Base-by-base conservation (phyloP, 2,329 filamentous ascomycete genomes). In the Dactylellina cionopaga region DNA sequence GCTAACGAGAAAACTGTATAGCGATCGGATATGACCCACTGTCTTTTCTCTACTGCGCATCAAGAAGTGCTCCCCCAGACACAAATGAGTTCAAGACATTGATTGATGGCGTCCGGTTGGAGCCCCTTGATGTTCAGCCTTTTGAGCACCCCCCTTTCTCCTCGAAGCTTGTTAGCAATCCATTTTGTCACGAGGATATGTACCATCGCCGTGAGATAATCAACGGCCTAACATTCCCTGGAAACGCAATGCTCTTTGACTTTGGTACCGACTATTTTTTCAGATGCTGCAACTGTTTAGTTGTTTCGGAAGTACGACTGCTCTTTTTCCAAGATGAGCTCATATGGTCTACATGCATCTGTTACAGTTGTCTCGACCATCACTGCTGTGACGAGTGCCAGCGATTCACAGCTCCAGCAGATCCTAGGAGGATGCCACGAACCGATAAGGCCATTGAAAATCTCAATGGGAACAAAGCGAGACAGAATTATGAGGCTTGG, bases 321-420 rank as follows among this genome's bases (percentile, higher is more conserved):
- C 19, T 59, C 6, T 71, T 64, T 25, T 71, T 58, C 24, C 58
- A 71, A 19, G 66, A 71, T 29, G 66, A 71, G 33, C 9, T 71
- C 4, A 31, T 71, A 22, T 71, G 66, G 66, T 64, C 58, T 9
- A 24, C 35, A 13, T 33, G 17, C 22, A 46, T 39, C 5, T 71
- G 66, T 41, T 52, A 22, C 19, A 22, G 4, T 11, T 71, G 66
- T 35, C 35, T 27, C 11, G 56, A 29, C 6, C 66, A 71, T 17
- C 24, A 29, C 6, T 71, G 66, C 25, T 71, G 66, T 35, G 44
- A 11, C 2, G 22, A 19, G 9, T 71, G 66, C 22, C 4, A 6
- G 2, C 41, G 66, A 5, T 71, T 49, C 43, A 71, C 58, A 3
- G 52, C 31, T 5, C 58, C 51, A 5, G 22, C 1, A 10, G 6